Conservation (phyloP, 257 asterid species). For the Solanum tarapatanum region DNA sequence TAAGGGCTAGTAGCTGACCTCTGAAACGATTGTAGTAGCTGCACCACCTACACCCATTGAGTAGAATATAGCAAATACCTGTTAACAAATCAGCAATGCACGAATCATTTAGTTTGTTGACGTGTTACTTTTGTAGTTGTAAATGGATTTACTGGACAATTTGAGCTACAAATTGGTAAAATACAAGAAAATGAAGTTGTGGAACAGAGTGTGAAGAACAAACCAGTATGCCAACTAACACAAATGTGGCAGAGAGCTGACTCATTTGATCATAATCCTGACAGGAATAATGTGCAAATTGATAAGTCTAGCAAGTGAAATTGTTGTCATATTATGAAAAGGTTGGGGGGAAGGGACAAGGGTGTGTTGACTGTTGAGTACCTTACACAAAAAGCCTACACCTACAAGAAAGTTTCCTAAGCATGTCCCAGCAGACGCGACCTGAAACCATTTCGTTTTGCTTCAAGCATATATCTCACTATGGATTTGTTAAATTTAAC, state of each 20-base stretch:
- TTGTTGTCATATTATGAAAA: background rate
- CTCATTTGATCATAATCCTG: background rate
- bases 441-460: background rate
- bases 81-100: background rate
- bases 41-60: slow-evolving; percentile 75
- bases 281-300: background rate
- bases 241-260: slow-evolving; percentile 1
- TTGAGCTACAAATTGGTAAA: background rate
- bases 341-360: background rate
- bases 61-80: slow-evolving; percentile 21
- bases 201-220: background rate
- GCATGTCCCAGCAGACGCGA: slow-evolving; percentile 23
- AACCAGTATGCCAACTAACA: slow-evolving; percentile 8
- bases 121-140: background rate
- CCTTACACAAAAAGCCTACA: slow-evolving; percentile 18
- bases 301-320: background rate
- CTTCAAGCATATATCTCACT: background rate
- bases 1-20: slow-evolving; percentile 30
- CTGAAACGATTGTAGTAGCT: slow-evolving; percentile 56
- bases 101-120: background rate
- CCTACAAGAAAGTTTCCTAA: slow-evolving; percentile 16
- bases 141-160: background rate
- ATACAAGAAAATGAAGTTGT: background rate
- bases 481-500: background rate
- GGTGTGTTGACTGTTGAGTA: background rate